Percentiles rank a stretch among this genome's conserved stretches.
These are phyloP conservation scores for Benincasa hispida DNA, from an alignment of 306 rosid species.

Conservation along the genomic window DNA sequence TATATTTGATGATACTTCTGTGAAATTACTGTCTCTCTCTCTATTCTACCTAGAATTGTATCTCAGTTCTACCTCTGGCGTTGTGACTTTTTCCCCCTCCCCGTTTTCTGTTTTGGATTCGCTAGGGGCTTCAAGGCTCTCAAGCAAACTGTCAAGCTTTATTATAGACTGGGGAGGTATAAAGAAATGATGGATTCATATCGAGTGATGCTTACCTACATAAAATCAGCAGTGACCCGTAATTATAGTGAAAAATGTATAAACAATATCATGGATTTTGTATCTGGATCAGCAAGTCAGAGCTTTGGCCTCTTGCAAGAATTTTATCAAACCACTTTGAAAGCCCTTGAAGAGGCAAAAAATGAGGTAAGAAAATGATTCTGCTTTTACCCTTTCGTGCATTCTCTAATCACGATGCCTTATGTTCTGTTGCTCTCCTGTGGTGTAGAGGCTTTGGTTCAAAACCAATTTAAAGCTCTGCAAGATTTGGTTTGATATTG, in stretches of 20 bases:
- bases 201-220: conserved; percentile 97
- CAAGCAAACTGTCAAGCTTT: conserved; percentile 92
- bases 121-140: conserved; percentile 94
- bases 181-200: conserved; percentile 96
- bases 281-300: conserved; percentile 96
- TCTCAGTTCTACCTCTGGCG: neutral
- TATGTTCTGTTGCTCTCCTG: neutral
- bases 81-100: neutral
- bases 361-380: conserved; percentile 52
- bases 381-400: neutral
- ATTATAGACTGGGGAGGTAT: conserved; percentile 79
- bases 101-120: neutral
- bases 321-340: conserved; percentile 86
- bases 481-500: conserved; percentile 95
- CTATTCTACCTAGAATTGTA: neutral
- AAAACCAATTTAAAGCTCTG: conserved; percentile 97
- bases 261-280: conserved; percentile 95
- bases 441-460: conserved; percentile 88
- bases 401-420: neutral
- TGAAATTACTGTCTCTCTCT: neutral
- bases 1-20: neutral
- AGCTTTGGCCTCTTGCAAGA: conserved; percentile 84
- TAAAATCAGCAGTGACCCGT: conserved; percentile 88
- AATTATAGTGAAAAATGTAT: conserved; percentile 95
- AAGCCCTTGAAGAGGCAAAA: conserved; percentile 96